Conservation (phyloP, 192 early-diverging fungal genomes). For the Gryganskiella cystojenkinii region DNA sequence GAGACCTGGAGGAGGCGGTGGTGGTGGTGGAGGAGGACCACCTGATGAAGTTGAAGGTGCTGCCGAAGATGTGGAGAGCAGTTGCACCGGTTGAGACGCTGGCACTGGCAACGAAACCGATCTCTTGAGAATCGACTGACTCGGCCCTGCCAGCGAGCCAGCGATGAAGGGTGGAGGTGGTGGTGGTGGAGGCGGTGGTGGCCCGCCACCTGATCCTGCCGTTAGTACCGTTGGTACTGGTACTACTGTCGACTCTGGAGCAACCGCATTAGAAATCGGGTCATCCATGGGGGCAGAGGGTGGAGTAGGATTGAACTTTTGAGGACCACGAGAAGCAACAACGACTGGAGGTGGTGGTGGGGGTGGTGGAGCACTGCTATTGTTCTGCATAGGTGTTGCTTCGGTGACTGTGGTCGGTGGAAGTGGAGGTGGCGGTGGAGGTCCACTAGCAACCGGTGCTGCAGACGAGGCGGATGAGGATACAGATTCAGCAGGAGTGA, state of each 20-base stretch:
- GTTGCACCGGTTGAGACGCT: neutral
- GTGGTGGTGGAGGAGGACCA: slow-evolving; percentile 20
- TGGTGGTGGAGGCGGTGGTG: slow-evolving; percentile 15
- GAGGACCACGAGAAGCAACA: neutral
- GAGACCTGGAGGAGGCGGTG: slow-evolving; percentile 26
- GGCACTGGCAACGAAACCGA: slow-evolving; percentile 28
- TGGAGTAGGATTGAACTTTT: neutral
- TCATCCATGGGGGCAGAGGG: neutral
- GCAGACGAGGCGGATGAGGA: neutral
- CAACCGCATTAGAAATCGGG: too few relatives aligned
- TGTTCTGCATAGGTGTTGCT: neutral
- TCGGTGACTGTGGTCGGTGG: neutral
- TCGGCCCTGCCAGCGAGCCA: neutral
- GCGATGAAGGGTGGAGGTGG: slow-evolving; percentile 20
- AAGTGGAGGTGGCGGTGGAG: slow-evolving; percentile 14
- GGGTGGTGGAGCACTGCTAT: slow-evolving; percentile 27
- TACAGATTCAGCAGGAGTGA: slow-evolving; percentile 1
- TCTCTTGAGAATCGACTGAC: slow-evolving; percentile 21
- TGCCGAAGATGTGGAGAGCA: neutral
- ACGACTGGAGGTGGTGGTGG: slow-evolving; percentile 18
- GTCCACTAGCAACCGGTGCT: too few relatives aligned
- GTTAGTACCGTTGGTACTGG: too few relatives aligned
- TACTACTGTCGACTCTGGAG: too few relatives aligned
- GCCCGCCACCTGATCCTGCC: neutral
- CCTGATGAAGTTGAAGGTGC: slow-evolving; percentile 16